Base-by-base conservation (phyloP, 176 grass and related monocot genomes). In the Guadua angustifolia region DNA sequence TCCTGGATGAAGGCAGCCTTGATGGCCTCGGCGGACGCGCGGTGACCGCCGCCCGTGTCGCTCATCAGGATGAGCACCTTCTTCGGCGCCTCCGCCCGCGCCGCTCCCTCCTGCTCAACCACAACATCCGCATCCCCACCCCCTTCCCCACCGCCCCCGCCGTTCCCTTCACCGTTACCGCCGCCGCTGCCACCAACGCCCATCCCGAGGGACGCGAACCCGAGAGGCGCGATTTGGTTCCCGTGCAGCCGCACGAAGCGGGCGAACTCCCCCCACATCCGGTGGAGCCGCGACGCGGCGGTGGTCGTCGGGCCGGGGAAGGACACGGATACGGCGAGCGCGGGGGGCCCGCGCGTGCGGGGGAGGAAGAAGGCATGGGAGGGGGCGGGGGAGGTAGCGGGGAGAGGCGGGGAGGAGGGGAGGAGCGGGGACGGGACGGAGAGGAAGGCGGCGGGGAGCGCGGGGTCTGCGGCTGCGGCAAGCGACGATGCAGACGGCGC, bases 61-160 rank as follows among this genome's bases (percentile, higher is more conserved):
- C 96, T 99, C 96, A 99, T 99, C 73, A 99, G 83, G 51, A 99
- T 99, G 19, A 99, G 42, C 74, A 99, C 93, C 29, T 95, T 95
- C 86, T 99, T 99, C 5, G 93, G 88, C 60, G 89, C 87, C 72
- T 89, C 84, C 24, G 83, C 72, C 44, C 55, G 88, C 44, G 33
- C 73, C 45, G 65, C 83, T 5, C 82, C 87, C 18, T 92, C 93
- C 86, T 91, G 83, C 46, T 89, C 89, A 4, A 18, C 70, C 35
- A 61, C 57, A 63, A 15, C 51, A 24, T 89, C 86, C 7, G 71
- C 84, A 29, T 61, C 79, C 66, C 50, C 84, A 3, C 73, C 72
- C 0, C 77, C 82, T 1, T 73, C 77, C 4, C 79, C 85, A 0
- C 86, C 86, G 0, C 78, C 78, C 1, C 47, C 82, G 8, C 46